A percentile compares a stretch with the other conserved stretches of the same genome.
Conservation (phyloP, 208 protist species). For the Leishmania tropica region DNA sequence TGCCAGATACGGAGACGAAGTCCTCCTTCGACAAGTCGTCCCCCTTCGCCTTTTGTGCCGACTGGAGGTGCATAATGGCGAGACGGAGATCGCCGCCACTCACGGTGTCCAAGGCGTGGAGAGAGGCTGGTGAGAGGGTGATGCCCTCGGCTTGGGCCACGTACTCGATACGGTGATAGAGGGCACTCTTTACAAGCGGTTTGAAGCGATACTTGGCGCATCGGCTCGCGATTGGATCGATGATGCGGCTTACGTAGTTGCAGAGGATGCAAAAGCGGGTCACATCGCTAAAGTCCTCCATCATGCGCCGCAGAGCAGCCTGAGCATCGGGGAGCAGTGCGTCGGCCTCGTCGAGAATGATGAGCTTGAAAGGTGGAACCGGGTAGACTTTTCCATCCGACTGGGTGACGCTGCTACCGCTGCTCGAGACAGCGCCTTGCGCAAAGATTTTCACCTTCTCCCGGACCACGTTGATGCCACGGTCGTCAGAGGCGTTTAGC, state of each 20-base stretch:
- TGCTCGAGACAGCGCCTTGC: conserved; percentile 79
- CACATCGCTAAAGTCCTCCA: conserved; percentile 97
- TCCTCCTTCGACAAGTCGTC: conserved; percentile 74
- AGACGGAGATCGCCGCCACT: conserved; percentile 97
- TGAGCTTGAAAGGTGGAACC: conserved; percentile 98
- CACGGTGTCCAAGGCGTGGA: conserved; percentile 81
- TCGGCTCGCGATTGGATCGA: conserved; percentile 98
- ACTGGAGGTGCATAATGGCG: conserved; percentile 97
- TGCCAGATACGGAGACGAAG: conserved; percentile 88
- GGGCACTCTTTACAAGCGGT: conserved; percentile 86
- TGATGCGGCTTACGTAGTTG: conserved; percentile 99
- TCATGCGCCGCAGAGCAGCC: conserved; percentile 97
- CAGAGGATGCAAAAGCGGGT: conserved; percentile 99
- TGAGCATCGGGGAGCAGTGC: conserved; percentile 98
- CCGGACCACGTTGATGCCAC: conserved; percentile 99
- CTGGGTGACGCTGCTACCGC: conserved; percentile 53
- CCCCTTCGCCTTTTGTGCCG: conserved; percentile 81
- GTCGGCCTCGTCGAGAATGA: conserved; percentile 99
- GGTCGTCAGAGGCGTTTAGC: conserved; percentile 99
- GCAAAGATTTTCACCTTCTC: conserved; percentile 99
- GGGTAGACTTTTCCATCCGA: conserved; percentile 89
- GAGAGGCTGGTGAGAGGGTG: conserved; percentile 52
- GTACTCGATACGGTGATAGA: conserved; percentile 85
- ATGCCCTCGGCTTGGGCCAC: conserved; percentile 93
- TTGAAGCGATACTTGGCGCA: conserved; percentile 99